Percentiles rank a stretch among this genome's conserved stretches.
phyloP scores from a whole-genome alignment of 1,284 basidiomycete genomes.

The Neolentinus lepideus region DNA sequence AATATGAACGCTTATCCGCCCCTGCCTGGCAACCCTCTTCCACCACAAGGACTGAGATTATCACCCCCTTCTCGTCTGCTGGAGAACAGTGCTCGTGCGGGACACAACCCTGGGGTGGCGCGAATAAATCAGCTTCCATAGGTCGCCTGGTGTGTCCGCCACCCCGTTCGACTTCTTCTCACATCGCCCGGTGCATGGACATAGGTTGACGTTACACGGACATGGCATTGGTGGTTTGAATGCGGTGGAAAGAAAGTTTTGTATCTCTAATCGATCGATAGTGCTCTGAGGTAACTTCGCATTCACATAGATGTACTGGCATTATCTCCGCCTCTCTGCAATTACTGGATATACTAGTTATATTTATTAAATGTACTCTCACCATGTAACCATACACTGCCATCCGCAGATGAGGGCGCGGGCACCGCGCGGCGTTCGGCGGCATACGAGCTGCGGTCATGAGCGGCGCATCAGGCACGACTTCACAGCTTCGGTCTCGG shows the following conservation, averaged over 20 bases:
- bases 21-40: constrained; percentile 29
- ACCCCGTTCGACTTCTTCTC: background rate
- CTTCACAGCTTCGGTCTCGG: constrained; percentile 1
- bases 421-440: background rate
- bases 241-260: background rate
- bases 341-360: background rate
- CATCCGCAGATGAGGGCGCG: background rate
- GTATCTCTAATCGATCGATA: constrained; percentile 2
- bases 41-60: constrained; percentile 24
- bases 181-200: background rate
- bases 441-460: background rate
- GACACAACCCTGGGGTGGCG: background rate
- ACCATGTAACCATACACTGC: background rate
- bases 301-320: constrained; percentile 1
- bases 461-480: constrained; percentile 1
- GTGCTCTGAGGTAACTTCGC: constrained; percentile 1
- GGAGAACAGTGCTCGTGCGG: constrained; percentile 16
- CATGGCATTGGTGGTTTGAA: background rate
- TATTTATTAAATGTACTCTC: background rate
- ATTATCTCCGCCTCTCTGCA: background rate
- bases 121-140: background rate
- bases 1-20: constrained; percentile 31
- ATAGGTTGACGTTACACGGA: background rate
- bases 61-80: constrained; percentile 36
- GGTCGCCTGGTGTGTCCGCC: constrained; percentile 9